Percentiles rank a stretch among this genome's conserved stretches.
Conservation (phyloP, 441 rosid species). For the Isatis lusitanica region DNA sequence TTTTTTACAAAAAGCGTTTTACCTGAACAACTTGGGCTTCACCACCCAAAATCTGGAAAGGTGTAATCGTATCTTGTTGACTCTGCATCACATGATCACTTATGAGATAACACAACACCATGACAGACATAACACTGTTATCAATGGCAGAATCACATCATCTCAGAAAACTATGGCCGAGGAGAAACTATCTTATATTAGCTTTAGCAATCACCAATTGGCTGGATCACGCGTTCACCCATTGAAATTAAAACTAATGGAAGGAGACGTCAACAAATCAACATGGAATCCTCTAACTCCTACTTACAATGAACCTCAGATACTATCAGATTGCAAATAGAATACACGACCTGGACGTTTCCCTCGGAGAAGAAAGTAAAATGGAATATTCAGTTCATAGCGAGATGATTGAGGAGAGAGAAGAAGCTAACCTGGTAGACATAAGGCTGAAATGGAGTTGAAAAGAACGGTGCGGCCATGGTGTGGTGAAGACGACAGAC, state of each 20-base stretch:
- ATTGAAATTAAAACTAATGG: background rate
- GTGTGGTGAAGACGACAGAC: constrained; percentile 28
- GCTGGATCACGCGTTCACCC: background rate
- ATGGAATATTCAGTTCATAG: background rate
- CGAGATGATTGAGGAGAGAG: background rate
- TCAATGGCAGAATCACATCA: background rate
- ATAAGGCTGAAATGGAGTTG: constrained; percentile 97
- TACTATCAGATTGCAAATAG: background rate
- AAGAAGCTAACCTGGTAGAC: constrained; percentile 72
- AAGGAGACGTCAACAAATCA: background rate
- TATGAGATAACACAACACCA: background rate
- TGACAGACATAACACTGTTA: background rate
- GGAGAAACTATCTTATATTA: background rate
- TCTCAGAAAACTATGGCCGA: background rate
- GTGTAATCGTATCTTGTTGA: constrained; percentile 82
- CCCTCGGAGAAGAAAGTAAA: background rate
- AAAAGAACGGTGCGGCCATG: constrained; percentile 98
- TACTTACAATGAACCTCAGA: background rate
- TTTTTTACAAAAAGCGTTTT: background rate
- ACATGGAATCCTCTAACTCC: constrained; percentile 5
- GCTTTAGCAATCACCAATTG: background rate
- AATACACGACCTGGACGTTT: background rate
- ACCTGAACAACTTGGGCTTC: constrained; percentile 98
- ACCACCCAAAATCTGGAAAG: constrained; percentile 97
- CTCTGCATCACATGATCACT: constrained; percentile 52